Percentiles rank a stretch among this genome's conserved stretches.
These are phyloP conservation scores for Scheffersomyces coipomensis DNA, from an alignment of 805 yeast genomes.

Conservation along the genomic window DNA sequence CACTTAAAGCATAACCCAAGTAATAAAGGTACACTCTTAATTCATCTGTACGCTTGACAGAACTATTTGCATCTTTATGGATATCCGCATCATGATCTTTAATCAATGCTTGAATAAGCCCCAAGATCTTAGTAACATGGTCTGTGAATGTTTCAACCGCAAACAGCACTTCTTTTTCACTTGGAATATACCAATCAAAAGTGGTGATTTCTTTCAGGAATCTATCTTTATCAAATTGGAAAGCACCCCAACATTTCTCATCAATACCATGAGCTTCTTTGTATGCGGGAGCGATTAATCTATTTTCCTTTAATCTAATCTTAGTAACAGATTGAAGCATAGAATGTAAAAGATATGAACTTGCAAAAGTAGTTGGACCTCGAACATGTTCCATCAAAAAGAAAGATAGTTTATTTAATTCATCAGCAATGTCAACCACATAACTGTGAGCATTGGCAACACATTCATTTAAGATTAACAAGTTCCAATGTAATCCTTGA, in stretches of 20 bases:
- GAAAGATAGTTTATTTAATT: constrained; percentile 46
- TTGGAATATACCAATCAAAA: constrained; percentile 78
- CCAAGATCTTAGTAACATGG: constrained; percentile 44
- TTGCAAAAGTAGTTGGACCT: constrained; percentile 63
- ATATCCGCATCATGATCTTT: constrained; percentile 17
- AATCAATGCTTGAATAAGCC: constrained; percentile 38
- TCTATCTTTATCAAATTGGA: constrained; percentile 55
- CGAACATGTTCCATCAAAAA: constrained; percentile 47
- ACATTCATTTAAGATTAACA: constrained; percentile 67
- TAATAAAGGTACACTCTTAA: constrained; percentile 55
- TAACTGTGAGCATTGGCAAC: constrained; percentile 63
- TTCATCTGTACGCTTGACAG: constrained; percentile 46
- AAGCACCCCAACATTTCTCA: constrained; percentile 72
- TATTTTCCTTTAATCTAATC: constrained; percentile 55
- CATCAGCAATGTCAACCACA: constrained; percentile 42
- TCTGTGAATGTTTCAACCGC: constrained; percentile 59
- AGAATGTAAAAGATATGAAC: constrained; percentile 66
- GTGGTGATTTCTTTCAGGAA: constrained; percentile 47
- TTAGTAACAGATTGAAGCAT: constrained; percentile 62
- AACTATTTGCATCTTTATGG: constrained; percentile 13
- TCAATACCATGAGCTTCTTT: constrained; percentile 32
- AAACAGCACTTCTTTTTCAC: constrained; percentile 49
- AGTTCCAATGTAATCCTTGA: constrained; percentile 67
- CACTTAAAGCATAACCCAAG: constrained; percentile 62
- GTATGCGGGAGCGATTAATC: constrained; percentile 51